These are phyloP conservation scores for Mycena crocata DNA, from an alignment of 768 basidiomycete genomes.

Conservation along the genomic window DNA sequence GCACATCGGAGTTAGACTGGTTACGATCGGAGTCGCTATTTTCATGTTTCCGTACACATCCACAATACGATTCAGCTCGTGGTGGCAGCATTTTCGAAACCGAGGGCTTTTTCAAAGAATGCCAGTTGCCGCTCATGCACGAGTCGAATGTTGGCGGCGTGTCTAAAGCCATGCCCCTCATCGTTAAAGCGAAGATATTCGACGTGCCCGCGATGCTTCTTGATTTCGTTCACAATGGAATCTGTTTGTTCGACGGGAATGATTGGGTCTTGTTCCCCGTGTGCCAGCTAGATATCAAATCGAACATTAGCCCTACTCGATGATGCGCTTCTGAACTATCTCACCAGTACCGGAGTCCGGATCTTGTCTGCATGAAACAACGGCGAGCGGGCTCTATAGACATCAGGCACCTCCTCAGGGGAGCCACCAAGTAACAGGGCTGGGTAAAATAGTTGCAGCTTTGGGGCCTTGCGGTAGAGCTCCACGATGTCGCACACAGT, in stretches of 20 bases:
- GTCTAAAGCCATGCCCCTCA: constrained; percentile 16
- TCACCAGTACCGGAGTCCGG: constrained; percentile 8
- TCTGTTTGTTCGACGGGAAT: constrained; percentile 15
- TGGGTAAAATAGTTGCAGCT: constrained; percentile 17
- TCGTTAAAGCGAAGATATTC: constrained; percentile 20
- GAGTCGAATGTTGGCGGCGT: neutral
- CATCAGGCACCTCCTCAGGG: constrained; percentile 14
- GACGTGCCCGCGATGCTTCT: constrained; percentile 2
- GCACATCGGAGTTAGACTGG: no score
- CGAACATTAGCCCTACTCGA: neutral
- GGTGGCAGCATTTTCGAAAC: constrained; percentile 40
- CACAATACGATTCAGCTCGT: constrained; percentile 62
- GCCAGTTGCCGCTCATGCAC: constrained; percentile 11
- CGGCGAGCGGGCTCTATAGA: constrained; percentile 20
- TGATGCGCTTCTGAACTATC: neutral
- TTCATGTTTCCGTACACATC: neutral
- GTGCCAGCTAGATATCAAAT: neutral
- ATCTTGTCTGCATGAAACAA: constrained; percentile 17
- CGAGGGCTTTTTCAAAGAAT: constrained; percentile 17
- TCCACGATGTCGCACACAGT: constrained; percentile 17
- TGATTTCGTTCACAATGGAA: constrained; percentile 6
- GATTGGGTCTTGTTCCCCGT: constrained; percentile 9
- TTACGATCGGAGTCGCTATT: no score
- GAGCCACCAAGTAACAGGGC: constrained; percentile 7
- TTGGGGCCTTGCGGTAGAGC: constrained; percentile 10